Percentiles rank a stretch among this genome's conserved stretches.
Evolutionary conservation across 140 eudicot genomes (phyloP).

Genomic region (Anethum foeniculum): DNA sequence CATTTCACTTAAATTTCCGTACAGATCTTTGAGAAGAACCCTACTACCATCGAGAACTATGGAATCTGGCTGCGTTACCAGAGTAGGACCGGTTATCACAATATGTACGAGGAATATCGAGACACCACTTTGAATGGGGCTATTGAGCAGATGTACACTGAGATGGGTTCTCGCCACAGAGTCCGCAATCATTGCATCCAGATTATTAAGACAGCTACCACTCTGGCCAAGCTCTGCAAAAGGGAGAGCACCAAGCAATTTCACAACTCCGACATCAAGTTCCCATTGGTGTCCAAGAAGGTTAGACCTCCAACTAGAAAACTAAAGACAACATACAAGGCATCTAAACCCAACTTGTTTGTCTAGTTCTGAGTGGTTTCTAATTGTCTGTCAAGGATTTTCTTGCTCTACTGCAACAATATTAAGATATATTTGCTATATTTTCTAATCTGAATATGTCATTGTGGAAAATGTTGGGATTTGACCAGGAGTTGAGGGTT

Average conservation of each 20-base stretch:
- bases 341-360: conserved; percentile 49
- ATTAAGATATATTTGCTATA: too few species aligned
- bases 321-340: conserved; percentile 65
- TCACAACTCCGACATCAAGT: conserved; percentile 53
- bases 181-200: conserved; percentile 54
- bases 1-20: too few species aligned
- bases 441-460: too few species aligned
- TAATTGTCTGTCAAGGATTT: too few species aligned
- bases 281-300: conserved; percentile 55
- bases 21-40: too few species aligned
- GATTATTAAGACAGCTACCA: conserved; percentile 60
- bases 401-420: too few species aligned
- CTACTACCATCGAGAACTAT: too few species aligned
- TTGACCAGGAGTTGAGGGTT: too few species aligned
- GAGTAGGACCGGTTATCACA: too few species aligned
- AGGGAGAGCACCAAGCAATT: conserved; percentile 57
- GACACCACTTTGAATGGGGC: conserved; percentile 55
- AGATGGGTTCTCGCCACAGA: conserved; percentile 66
- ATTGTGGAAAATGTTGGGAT: too few species aligned
- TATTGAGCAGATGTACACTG: conserved; percentile 60
- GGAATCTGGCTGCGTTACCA: too few species aligned
- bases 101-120: conserved; percentile 44
- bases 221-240: conserved; percentile 57
- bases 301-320: conserved; percentile 49
- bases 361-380: conserved; percentile 6